A percentile compares a stretch with the other conserved stretches of the same genome.
Evolutionary conservation across 1,284 basidiomycete genomes (phyloP).

Genomic region (Golubevia pallescens): DNA sequence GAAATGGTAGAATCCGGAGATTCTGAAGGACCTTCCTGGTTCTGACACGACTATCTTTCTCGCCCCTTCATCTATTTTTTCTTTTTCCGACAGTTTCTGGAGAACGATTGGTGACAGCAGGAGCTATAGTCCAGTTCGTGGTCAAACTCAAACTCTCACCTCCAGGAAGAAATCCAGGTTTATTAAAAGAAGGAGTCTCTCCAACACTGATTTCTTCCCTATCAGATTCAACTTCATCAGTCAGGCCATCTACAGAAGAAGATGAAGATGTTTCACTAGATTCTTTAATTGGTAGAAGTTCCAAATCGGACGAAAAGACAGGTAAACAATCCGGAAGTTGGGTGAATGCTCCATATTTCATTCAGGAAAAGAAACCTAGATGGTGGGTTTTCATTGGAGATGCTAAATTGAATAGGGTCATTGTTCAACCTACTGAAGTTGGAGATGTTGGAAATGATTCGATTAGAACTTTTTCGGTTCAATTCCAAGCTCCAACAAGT

Average conservation of each 20-base stretch:
- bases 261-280: constrained; percentile 28
- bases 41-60: neutral
- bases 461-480: constrained; percentile 83
- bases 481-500: constrained; percentile 91
- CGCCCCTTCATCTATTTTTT: constrained; percentile 3
- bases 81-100: constrained; percentile 75
- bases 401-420: constrained; percentile 83
- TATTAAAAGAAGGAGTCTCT: constrained; percentile 31
- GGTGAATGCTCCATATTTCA: constrained; percentile 15
- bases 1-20: too few relatives aligned
- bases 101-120: constrained; percentile 84
- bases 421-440: constrained; percentile 87
- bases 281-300: constrained; percentile 4
- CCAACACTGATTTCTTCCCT: constrained; percentile 22
- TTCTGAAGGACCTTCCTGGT: too few relatives aligned
- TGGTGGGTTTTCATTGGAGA: constrained; percentile 78
- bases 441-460: constrained; percentile 70
- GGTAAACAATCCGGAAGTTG: constrained; percentile 76
- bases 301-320: constrained; percentile 5
- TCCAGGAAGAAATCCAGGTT: constrained; percentile 63
- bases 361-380: constrained; percentile 47
- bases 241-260: constrained; percentile 40
- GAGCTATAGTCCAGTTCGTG: constrained; percentile 85
- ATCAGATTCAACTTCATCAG: constrained; percentile 65
- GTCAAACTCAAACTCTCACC: constrained; percentile 79